Base-by-base conservation (phyloP, 805 yeast genomes). In the Candida takata region DNA sequence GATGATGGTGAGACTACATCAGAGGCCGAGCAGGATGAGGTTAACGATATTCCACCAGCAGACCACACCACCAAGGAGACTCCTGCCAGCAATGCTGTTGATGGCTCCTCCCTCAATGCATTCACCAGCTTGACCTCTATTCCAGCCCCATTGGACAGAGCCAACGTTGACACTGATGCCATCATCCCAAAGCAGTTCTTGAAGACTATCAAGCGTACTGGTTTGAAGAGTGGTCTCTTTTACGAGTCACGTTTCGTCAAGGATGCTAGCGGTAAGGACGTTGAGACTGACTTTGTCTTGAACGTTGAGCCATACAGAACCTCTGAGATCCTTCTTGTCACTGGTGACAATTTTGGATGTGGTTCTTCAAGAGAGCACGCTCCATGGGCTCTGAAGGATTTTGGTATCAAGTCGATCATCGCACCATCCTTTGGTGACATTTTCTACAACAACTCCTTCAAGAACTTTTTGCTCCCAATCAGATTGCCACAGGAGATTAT, bases 341-440 rank as follows among this genome's bases (percentile, higher is more conserved):
- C 94, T 29, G 98, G 98, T 60, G 95, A 85, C 58, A 92, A 92
- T 70, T 92, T 92, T 58, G 98, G 98, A 48, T 92, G 98, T 69
- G 98, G 98, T 54, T 88, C 97, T 27, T 88, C 97, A 2, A 85
- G 98, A 74, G 98, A 92, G 64, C 98, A 92, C 56, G 98, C 98
- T 24, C 97, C 98, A 40, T 92, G 98, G 98, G 97, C 98, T 3
- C 72, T 92, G 48, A 88, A 87, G 54, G 98, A 92, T 65, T 92
- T 92, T 55, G 98, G 98, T 62, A 87, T 92, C 62, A 81, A 84
- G 62, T 81, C 90, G 45, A 84, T 92, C 55, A 88, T 92, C 61
- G 97, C 97, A 6, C 98, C 97, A 39, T 87, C 97, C 1, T 92
- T 90, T 51, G 98, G 97, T 61, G 98, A 92, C 64, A 92, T 92